Percentiles rank a stretch among this genome's conserved stretches.
phyloP scores from a whole-genome alignment of 257 asterid species.

The Fraxinus quadrangulata region DNA sequence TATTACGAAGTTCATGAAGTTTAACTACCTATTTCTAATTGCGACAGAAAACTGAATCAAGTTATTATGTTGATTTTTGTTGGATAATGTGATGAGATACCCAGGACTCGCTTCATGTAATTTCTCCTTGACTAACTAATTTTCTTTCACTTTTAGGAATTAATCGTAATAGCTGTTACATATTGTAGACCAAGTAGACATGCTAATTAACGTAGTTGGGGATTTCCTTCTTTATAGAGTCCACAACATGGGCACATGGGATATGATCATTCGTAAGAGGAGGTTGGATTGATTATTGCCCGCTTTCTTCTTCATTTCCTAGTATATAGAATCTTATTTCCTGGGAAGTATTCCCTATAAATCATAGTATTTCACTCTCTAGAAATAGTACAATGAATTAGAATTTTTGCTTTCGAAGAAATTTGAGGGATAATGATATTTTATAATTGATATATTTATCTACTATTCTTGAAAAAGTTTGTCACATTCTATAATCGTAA shows the following conservation, averaged over 20 bases:
- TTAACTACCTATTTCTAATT: background rate
- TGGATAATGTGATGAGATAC: background rate
- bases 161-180: background rate
- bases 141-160: background rate
- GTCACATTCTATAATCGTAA: background rate
- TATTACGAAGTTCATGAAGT: slow-evolving; percentile 4
- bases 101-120: background rate
- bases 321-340: too few relatives aligned
- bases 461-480: background rate
- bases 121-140: background rate
- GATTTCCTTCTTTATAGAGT: background rate
- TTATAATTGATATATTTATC: background rate
- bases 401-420: background rate
- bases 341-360: too few relatives aligned
- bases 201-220: background rate
- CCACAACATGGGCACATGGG: background rate
- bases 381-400: too few relatives aligned
- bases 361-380: too few relatives aligned
- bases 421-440: background rate
- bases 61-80: background rate
- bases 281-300: background rate
- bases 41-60: background rate
- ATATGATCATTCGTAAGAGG: background rate
- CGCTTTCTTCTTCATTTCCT: too few relatives aligned
- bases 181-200: background rate